phyloP scores from a whole-genome alignment of 1,284 basidiomycete genomes.

The Papiliotrema laurentii region DNA sequence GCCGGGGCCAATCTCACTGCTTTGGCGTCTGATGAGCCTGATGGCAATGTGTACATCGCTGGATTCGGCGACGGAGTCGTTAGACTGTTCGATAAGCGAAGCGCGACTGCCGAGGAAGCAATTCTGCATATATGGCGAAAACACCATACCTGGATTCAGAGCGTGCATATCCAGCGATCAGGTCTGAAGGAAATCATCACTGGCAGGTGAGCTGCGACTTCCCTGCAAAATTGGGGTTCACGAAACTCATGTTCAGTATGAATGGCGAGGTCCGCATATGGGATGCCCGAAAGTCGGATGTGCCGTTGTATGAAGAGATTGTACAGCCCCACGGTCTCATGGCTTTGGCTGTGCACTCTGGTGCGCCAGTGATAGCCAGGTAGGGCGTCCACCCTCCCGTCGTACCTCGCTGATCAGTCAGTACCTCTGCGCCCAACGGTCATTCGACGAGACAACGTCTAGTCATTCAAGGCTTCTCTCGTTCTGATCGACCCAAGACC shows the following conservation, averaged over 20 bases:
- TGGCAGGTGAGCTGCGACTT: conserved; percentile 68
- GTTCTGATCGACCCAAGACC: conserved; percentile 31
- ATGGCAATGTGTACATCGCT: conserved; percentile 76
- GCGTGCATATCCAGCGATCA: conserved; percentile 77
- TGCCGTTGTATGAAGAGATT: conserved; percentile 62
- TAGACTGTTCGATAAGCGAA: conserved; percentile 84
- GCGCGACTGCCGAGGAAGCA: conserved; percentile 78
- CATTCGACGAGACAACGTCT: conserved; percentile 38
- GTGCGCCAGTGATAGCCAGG: conserved; percentile 81
- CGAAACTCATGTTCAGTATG: conserved; percentile 54
- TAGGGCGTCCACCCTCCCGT: conserved; percentile 50
- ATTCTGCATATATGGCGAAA: conserved; percentile 70
- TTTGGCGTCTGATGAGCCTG: conserved; percentile 68
- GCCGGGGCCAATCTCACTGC: conserved; percentile 85
- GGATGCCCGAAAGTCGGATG: conserved; percentile 73
- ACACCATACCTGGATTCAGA: conserved; percentile 88
- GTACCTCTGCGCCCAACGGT: conserved; percentile 33
- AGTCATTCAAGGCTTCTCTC: conserved; percentile 42
- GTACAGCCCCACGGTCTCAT: conserved; percentile 69
- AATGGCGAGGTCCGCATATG: conserved; percentile 89
- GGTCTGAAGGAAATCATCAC: conserved; percentile 73
- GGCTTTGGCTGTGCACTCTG: conserved; percentile 81
- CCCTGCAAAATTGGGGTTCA: not conserved
- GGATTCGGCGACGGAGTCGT: conserved; percentile 91
- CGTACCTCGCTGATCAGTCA: conserved; percentile 8